Conservation (phyloP, 257 asterid species). For the Solanum habrochaites region DNA sequence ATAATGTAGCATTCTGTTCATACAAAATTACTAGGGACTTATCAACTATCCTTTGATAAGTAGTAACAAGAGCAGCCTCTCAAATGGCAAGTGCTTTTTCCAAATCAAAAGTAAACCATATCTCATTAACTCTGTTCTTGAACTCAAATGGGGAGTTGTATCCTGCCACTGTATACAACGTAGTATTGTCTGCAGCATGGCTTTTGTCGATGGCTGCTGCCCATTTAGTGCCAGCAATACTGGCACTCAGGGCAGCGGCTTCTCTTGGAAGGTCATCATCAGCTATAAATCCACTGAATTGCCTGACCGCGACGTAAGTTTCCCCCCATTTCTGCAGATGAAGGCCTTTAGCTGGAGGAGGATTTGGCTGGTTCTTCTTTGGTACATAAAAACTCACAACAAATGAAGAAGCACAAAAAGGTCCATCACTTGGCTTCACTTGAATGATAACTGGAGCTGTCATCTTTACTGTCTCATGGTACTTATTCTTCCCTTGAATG, state of each 20-base stretch:
- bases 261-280: slow-evolving; percentile 46
- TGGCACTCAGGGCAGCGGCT: slow-evolving; percentile 49
- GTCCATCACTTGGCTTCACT: slow-evolving; percentile 77
- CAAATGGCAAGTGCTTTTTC: slow-evolving; percentile 1
- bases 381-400: slow-evolving; percentile 64
- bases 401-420: slow-evolving; percentile 64
- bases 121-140: slow-evolving; percentile 58
- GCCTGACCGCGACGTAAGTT: slow-evolving; percentile 54
- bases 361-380: slow-evolving; percentile 44
- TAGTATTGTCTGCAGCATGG: slow-evolving; percentile 25
- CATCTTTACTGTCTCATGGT: slow-evolving; percentile 59
- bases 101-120: slow-evolving; percentile 55
- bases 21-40: neutral
- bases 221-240: slow-evolving; percentile 55
- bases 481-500: slow-evolving; percentile 62
- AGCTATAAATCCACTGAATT: slow-evolving; percentile 51
- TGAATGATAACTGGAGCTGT: slow-evolving; percentile 71
- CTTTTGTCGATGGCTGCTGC: slow-evolving; percentile 33
- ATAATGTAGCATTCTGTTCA: neutral
- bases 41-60: neutral
- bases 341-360: slow-evolving; percentile 61
- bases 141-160: slow-evolving; percentile 83
- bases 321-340: slow-evolving; percentile 63
- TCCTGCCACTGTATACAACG: slow-evolving; percentile 56
- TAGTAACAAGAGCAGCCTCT: neutral